Evolutionary conservation across 768 basidiomycete species (phyloP).

Genomic region (Dictyophora rubrovolvata): DNA sequence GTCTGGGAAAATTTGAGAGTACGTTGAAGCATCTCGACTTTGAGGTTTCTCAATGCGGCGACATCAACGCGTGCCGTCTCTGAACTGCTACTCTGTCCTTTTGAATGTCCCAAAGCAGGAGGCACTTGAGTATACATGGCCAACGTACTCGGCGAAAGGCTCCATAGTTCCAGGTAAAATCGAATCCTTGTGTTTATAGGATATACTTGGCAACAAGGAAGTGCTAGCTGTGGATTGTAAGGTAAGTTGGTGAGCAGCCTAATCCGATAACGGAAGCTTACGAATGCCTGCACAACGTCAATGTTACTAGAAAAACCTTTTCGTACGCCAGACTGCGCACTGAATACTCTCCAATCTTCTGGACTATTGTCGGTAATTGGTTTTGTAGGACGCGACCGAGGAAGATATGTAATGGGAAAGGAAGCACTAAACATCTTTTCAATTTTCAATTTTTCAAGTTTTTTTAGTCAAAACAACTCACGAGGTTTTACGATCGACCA

Average conservation of each 20-base stretch:
- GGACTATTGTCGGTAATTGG: constrained; percentile 47
- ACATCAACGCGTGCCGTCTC: not conserved
- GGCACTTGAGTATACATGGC: not conserved
- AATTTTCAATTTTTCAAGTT: not conserved
- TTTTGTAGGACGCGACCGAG: constrained; percentile 43
- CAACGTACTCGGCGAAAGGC: not conserved
- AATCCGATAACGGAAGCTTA: not conserved
- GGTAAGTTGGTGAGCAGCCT: not conserved
- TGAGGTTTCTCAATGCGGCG: not conserved
- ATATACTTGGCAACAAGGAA: constrained; percentile 49
- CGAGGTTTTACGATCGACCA: constrained; percentile 6
- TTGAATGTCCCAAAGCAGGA: not conserved
- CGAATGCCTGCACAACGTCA: not conserved
- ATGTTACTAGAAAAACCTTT: not conserved
- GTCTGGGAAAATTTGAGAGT: not conserved
- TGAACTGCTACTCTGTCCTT: not conserved
- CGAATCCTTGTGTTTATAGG: constrained; percentile 47
- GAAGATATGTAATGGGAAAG: constrained; percentile 42
- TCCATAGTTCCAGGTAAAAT: constrained; percentile 51
- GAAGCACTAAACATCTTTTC: constrained; percentile 26
- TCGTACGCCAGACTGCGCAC: not conserved
- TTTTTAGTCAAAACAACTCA: not conserved
- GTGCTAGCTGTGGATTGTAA: constrained; percentile 36
- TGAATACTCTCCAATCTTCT: constrained; percentile 45
- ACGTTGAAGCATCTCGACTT: not conserved